These are phyloP conservation scores for Auriscalpium microsporum DNA, from an alignment of 768 basidiomycete species.

Conservation along the genomic window DNA sequence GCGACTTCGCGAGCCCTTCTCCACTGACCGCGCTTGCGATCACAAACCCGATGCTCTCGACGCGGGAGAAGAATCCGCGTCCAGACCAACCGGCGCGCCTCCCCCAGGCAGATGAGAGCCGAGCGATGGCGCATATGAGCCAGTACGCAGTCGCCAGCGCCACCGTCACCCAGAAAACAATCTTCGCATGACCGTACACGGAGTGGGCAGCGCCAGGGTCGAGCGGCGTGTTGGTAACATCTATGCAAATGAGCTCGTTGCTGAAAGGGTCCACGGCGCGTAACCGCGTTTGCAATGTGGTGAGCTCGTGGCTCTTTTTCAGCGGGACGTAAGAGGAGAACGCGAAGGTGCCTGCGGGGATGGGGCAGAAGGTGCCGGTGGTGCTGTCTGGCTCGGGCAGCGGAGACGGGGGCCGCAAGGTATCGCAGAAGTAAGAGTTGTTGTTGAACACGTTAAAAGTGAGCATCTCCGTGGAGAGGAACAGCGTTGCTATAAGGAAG, in stretches of 20 bases:
- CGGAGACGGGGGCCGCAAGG: constrained; percentile 72
- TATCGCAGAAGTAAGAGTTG: constrained; percentile 66
- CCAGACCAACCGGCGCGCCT: constrained; percentile 55
- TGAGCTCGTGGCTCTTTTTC: constrained; percentile 57
- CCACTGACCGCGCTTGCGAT: constrained; percentile 91
- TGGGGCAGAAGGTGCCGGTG: constrained; percentile 58
- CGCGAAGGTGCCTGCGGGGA: constrained; percentile 71
- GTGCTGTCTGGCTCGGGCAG: constrained; percentile 31
- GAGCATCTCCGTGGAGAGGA: constrained; percentile 72
- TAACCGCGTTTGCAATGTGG: constrained; percentile 76
- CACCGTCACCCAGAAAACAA: constrained; percentile 70
- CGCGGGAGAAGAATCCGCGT: constrained; percentile 55
- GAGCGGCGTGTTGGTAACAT: constrained; percentile 71
- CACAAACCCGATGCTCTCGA: constrained; percentile 82
- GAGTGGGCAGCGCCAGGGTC: constrained; percentile 42
- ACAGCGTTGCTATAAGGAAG: constrained; percentile 61
- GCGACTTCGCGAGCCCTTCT: constrained; percentile 75
- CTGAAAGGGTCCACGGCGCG: constrained; percentile 85
- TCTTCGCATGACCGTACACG: constrained; percentile 57
- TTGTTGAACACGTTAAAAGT: constrained; percentile 69
- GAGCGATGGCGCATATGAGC: constrained; percentile 69
- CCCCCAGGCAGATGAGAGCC: constrained; percentile 80
- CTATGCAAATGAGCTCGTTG: constrained; percentile 75
- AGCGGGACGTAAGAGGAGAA: constrained; percentile 70
- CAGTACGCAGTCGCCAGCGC: constrained; percentile 73